phyloP scores from a whole-genome alignment of 495 filamentous ascomycete species.

The Amniculicola lignicola region DNA sequence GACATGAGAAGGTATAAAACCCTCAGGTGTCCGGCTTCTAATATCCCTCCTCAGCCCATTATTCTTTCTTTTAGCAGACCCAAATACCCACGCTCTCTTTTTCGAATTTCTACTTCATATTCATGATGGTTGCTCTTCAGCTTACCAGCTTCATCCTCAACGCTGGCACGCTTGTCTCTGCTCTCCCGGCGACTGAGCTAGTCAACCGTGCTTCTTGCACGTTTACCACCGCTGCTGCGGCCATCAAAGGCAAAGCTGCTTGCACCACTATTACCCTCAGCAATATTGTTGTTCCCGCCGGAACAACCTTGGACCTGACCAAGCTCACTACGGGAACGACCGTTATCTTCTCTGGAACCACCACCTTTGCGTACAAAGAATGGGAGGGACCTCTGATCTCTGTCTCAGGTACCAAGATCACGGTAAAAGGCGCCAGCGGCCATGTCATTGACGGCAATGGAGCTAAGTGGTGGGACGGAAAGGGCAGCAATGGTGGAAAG shows the following conservation, averaged over 20 bases:
- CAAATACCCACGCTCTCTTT: neutral
- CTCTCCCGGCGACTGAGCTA: constrained; percentile 4
- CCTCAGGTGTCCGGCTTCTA: neutral
- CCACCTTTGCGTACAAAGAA: constrained; percentile 50
- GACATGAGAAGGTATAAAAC: neutral
- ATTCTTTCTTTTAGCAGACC: neutral
- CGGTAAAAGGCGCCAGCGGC: constrained; percentile 47
- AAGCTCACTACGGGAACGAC: constrained; percentile 46
- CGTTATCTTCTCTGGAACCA: constrained; percentile 53
- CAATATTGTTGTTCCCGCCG: constrained; percentile 48
- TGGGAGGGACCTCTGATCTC: constrained; percentile 51
- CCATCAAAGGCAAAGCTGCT: constrained; percentile 42
- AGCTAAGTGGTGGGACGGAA: constrained; percentile 52
- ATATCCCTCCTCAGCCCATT: neutral
- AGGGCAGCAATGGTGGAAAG: constrained; percentile 52
- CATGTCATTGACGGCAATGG: constrained; percentile 49
- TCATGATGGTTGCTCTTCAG: neutral
- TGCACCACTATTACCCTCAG: constrained; percentile 49
- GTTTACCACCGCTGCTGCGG: constrained; percentile 44
- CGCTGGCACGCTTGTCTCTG: constrained; percentile 12
- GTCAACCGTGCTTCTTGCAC: constrained; percentile 39
- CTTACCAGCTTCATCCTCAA: constrained; percentile 1
- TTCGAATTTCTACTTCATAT: neutral
- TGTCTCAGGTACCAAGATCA: constrained; percentile 49
- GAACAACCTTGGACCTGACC: constrained; percentile 49